Conservation (phyloP, 1,139 yeast species). For the Zygosaccharomyces sapae region DNA sequence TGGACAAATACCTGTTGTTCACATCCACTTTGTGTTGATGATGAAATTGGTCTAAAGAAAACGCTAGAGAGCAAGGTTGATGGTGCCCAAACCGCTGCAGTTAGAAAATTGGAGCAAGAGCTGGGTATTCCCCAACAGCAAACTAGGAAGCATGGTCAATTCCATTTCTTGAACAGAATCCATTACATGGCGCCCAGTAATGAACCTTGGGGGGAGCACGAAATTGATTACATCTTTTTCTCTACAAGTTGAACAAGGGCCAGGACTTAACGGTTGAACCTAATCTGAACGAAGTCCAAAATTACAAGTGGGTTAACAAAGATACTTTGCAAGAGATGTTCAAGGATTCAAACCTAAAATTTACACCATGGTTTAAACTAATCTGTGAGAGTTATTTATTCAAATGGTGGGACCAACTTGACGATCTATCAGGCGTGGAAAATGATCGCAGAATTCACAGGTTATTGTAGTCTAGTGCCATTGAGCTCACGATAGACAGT, state of each 20-base stretch:
- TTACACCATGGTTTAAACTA: constrained; percentile 97
- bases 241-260: constrained; percentile 60
- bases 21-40: constrained; percentile 82
- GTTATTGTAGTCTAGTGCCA: constrained; percentile 31
- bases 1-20: constrained; percentile 99
- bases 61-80: constrained; percentile 55
- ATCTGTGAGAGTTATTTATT: constrained; percentile 88
- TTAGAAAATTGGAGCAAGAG: constrained; percentile 87
- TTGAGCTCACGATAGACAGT: too few species aligned
- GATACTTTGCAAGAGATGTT: constrained; percentile 76
- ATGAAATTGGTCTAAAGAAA: constrained; percentile 61
- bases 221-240: constrained; percentile 89
- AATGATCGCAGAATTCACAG: constrained; percentile 35
- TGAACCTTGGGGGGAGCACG: constrained; percentile 97
- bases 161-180: constrained; percentile 84
- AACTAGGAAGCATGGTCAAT: constrained; percentile 36
- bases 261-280: constrained; percentile 43
- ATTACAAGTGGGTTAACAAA: constrained; percentile 66
- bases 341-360: constrained; percentile 53
- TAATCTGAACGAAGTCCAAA: constrained; percentile 81
- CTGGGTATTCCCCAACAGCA: constrained; percentile 78
- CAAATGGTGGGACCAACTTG: constrained; percentile 87
- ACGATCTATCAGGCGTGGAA: constrained; percentile 39
- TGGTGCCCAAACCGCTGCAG: constrained; percentile 87
- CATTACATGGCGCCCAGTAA: constrained; percentile 85